phyloP scores from a whole-genome alignment of 805 yeast species.

The Cyberlindnera nakhonratchasimensis region DNA sequence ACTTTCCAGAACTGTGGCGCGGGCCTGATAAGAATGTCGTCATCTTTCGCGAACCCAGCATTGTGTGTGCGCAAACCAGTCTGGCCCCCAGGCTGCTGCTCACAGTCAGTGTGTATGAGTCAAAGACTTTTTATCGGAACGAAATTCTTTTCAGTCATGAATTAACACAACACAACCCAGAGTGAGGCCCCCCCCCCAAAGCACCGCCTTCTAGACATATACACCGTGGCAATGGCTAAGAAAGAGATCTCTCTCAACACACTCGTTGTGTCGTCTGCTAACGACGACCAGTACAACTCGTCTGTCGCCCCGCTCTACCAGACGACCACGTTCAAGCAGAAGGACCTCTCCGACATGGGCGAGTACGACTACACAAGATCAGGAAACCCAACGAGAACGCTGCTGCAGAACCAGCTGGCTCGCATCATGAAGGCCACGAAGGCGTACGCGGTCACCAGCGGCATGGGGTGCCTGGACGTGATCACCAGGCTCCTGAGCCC shows the following conservation, averaged over 20 bases:
- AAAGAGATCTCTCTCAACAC: slow-evolving; percentile 17
- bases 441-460: slow-evolving; percentile 80
- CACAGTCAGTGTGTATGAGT: too few relatives aligned
- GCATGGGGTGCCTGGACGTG: slow-evolving; percentile 92
- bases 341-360: slow-evolving; percentile 68
- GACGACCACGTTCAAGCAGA: slow-evolving; percentile 91
- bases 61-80: too few relatives aligned
- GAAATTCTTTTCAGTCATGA: too few relatives aligned
- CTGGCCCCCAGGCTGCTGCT: too few relatives aligned
- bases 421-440: slow-evolving; percentile 74
- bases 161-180: too few relatives aligned
- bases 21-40: background rate
- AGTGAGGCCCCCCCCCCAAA: too few relatives aligned
- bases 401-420: slow-evolving; percentile 72
- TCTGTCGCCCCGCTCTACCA: slow-evolving; percentile 88
- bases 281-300: slow-evolving; percentile 70
- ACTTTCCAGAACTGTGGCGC: slow-evolving; percentile 5
- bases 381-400: slow-evolving; percentile 90
- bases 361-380: slow-evolving; percentile 85
- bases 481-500: slow-evolving; percentile 69
- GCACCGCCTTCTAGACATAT: too few relatives aligned
- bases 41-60: background rate
- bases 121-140: background rate
- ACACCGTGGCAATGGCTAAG: slow-evolving; percentile 7
- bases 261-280: slow-evolving; percentile 20